Evolutionary conservation across 257 asterid species (phyloP).

Genomic region (Craterostigma plantagineum): DNA sequence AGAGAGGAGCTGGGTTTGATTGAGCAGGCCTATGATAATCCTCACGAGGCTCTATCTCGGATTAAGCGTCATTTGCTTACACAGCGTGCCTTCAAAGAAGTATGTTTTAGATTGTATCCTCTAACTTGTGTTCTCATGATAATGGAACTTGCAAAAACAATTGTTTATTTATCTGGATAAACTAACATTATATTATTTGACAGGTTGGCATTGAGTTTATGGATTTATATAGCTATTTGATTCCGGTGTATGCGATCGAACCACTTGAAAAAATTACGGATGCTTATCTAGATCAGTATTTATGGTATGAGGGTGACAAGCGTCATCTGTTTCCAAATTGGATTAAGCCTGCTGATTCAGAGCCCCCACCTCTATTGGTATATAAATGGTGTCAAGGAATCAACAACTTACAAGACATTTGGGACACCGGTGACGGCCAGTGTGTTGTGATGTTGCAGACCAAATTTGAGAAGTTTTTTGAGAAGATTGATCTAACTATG

Average conservation of each 20-base stretch:
- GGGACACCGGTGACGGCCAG: background rate
- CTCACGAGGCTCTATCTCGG: slow-evolving; percentile 93
- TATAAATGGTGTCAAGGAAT: slow-evolving; percentile 99
- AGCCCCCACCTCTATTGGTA: slow-evolving; percentile 91
- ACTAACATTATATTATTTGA: no score
- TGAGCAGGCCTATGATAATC: slow-evolving; percentile 98
- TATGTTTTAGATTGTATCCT: no score
- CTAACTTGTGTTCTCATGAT: no score
- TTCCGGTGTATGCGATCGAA: slow-evolving; percentile 97
- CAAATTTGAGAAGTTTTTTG: background rate
- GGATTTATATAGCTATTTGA: slow-evolving; percentile 90
- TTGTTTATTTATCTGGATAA: no score
- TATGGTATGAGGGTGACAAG: slow-evolving; percentile 98
- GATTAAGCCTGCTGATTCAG: slow-evolving; percentile 99
- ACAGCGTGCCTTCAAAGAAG: slow-evolving; percentile 98
- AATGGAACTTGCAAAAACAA: no score
- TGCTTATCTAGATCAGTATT: slow-evolving; percentile 90
- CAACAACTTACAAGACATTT: slow-evolving; percentile 21
- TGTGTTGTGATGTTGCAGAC: background rate
- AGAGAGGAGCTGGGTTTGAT: slow-evolving; percentile 94
- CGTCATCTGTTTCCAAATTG: slow-evolving; percentile 95
- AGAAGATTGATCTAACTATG: background rate
- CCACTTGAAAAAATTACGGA: slow-evolving; percentile 98
- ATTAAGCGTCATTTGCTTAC: slow-evolving; percentile 96
- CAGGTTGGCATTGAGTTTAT: slow-evolving; percentile 78